A percentile compares a stretch with the other conserved stretches of the same genome.
Evolutionary conservation across 768 basidiomycete species (phyloP).

Genomic region (Mycena venus): DNA sequence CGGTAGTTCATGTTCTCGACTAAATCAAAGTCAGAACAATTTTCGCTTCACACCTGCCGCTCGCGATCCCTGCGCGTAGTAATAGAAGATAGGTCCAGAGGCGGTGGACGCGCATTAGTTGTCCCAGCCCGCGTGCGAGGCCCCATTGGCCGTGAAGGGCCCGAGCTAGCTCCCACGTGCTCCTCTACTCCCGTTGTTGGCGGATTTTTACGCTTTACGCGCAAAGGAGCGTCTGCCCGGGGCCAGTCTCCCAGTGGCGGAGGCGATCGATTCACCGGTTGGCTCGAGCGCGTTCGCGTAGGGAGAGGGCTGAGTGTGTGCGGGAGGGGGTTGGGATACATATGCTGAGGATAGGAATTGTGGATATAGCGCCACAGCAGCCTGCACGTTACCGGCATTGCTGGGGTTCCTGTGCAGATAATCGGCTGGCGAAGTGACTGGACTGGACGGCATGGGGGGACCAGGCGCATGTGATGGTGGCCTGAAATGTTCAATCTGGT

Average conservation of each 20-base stretch:
- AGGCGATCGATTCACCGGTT: background rate
- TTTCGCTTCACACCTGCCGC: background rate
- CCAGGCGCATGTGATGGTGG: slow-evolving; percentile 6
- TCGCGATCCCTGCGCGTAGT: slow-evolving; percentile 15
- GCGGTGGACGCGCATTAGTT: slow-evolving; percentile 3
- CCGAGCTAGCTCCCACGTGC: background rate
- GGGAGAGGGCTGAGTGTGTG: background rate
- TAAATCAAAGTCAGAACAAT: background rate
- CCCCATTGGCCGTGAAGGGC: slow-evolving; percentile 22
- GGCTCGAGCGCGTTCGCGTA: background rate
- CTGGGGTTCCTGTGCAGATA: slow-evolving; percentile 22
- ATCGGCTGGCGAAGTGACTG: slow-evolving; percentile 20
- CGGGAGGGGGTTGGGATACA: slow-evolving; percentile 7
- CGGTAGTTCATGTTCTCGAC: slow-evolving; percentile 10
- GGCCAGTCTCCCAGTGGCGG: slow-evolving; percentile 34
- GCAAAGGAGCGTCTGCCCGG: slow-evolving; percentile 26
- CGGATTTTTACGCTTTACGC: slow-evolving; percentile 26
- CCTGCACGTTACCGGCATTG: slow-evolving; percentile 11
- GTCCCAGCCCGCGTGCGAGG: slow-evolving; percentile 22
- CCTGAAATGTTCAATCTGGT: slow-evolving; percentile 31
- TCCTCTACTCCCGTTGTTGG: background rate
- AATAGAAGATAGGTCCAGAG: slow-evolving; percentile 7
- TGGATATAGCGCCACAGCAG: slow-evolving; percentile 30
- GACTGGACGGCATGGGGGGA: slow-evolving; percentile 13
- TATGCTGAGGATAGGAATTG: slow-evolving; percentile 29